Base-by-base conservation (phyloP, 1,284 basidiomycete species). In the Taiwanofungus camphoratus region DNA sequence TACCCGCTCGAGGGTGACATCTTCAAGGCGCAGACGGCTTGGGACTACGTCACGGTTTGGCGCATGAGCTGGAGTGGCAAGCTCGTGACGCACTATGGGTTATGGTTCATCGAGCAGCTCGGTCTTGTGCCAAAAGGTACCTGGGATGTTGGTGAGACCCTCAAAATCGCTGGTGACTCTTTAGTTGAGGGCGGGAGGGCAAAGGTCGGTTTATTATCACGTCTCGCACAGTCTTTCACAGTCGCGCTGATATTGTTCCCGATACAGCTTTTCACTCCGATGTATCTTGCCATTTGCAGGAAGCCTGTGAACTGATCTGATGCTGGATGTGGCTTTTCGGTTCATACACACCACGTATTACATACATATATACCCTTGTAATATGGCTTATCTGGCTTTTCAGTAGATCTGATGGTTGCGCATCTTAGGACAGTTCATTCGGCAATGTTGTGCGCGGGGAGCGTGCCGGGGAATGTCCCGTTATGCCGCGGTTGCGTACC, bases 1-100 rank as follows among this genome's bases (percentile, higher is more conserved):
- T 97, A 97, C 68, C 92, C 94, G 5, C 78, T 98, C 35, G 93
- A 95, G 66, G 94, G 94, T 51, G 91, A 96, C 64, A 75, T 97
- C 52, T 63, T 70, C 52, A 95, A 98, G 68, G 87, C 90, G 7
- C 95, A 99, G 72, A 97, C 94, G 3, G 58, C 82, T 20, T 97
- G 92, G 90, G 96, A 99, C 63, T 81, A 85, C 53, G 70, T 92
- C 57, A 88, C 86, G 16, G 86, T 89, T 39, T 90, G 85, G 84
- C 76, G 92, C 46, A 96, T 91, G 74, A 92, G 89, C 64, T 84
- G 79, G 73, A 78, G 88, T 51, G 96, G 96, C 36, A 83, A 82
- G 62, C 65, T 92, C 36, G 76, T 95, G 45, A 94, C 88, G 37
- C 93, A 96, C 62, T 87, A 81, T 48, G 77, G 76, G 1, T 74